Evolutionary conservation across 108 stramenopile genomes (phyloP).

Genomic region (Fragilaria crotonensis): DNA sequence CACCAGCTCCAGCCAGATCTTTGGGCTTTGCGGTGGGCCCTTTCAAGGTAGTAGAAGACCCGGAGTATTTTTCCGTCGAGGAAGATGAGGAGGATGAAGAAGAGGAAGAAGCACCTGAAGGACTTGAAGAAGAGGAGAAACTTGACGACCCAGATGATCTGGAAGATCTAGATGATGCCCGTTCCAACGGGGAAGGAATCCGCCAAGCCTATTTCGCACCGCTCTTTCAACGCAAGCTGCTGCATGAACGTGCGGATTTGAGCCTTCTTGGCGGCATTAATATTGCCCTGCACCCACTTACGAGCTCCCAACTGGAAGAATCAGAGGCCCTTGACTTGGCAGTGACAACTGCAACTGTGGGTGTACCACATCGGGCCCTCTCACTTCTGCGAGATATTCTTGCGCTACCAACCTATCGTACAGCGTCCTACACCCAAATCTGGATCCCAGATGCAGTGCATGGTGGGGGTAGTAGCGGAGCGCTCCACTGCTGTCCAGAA

Average conservation of each 20-base stretch:
- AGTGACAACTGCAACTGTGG: constrained; percentile 50
- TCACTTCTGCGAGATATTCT: constrained; percentile 79
- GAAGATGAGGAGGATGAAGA: constrained; percentile 54
- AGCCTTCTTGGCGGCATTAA: constrained; percentile 9
- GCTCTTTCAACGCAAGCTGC: constrained; percentile 50
- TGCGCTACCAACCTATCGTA: constrained; percentile 71
- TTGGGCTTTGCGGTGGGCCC: constrained; percentile 83
- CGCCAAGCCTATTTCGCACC: constrained; percentile 73
- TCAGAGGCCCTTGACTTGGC: constrained; percentile 34
- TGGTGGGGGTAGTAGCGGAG: constrained; percentile 65
- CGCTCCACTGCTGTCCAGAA: constrained; percentile 67
- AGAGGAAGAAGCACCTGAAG: constrained; percentile 3
- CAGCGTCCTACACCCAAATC: constrained; percentile 74
- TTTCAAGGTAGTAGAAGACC: constrained; percentile 66
- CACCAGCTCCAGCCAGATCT: constrained; percentile 65
- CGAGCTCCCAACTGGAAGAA: constrained; percentile 10
- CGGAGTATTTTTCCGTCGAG: constrained; percentile 64
- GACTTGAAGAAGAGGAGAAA: constrained; percentile 4
- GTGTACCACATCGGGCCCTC: constrained; percentile 79
- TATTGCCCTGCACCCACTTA: background rate
- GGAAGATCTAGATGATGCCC: constrained; percentile 27
- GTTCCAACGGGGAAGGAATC: constrained; percentile 69
- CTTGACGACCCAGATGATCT: constrained; percentile 21
- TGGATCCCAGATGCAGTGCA: constrained; percentile 82
- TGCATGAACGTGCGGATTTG: constrained; percentile 45